These are phyloP conservation scores for Calonectria pteridis DNA, from an alignment of 2,329 filamentous ascomycete genomes.

Conservation along the genomic window DNA sequence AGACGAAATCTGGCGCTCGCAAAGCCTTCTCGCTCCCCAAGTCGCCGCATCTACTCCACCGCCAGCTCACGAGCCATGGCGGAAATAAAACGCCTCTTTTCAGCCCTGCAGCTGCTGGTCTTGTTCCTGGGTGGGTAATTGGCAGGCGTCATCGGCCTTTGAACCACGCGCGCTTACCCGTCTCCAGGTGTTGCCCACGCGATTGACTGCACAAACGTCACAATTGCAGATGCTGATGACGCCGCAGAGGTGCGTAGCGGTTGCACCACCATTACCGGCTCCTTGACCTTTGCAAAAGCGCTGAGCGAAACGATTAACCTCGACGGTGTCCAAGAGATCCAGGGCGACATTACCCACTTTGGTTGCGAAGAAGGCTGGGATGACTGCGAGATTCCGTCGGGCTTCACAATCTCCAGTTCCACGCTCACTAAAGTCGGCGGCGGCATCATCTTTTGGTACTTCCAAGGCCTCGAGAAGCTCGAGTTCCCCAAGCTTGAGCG, in stretches of 20 bases:
- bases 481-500: slow-evolving; percentile 24
- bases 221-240: slow-evolving; percentile 26
- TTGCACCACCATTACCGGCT: slow-evolving; percentile 27
- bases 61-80: slow-evolving; percentile 1
- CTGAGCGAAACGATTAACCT: slow-evolving; percentile 29
- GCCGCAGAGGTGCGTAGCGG: slow-evolving; percentile 23
- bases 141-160: background rate
- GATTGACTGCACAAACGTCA: slow-evolving; percentile 28
- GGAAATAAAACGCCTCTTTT: slow-evolving; percentile 3
- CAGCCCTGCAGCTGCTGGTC: slow-evolving; percentile 12
- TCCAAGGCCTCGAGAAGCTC: slow-evolving; percentile 29
- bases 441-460: slow-evolving; percentile 20
- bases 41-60: background rate
- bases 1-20: background rate
- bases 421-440: slow-evolving; percentile 28
- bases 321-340: slow-evolving; percentile 26
- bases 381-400: background rate
- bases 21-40: background rate
- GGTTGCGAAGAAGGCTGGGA: slow-evolving; percentile 11
- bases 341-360: slow-evolving; percentile 21
- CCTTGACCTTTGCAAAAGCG: slow-evolving; percentile 4
- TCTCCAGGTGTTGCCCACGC: slow-evolving; percentile 9
- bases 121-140: slow-evolving; percentile 12
- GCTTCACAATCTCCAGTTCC: slow-evolving; percentile 28
- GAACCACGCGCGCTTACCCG: background rate